Evolutionary conservation across 1,284 basidiomycete species (phyloP).

Genomic region (Volvariella surrecta): DNA sequence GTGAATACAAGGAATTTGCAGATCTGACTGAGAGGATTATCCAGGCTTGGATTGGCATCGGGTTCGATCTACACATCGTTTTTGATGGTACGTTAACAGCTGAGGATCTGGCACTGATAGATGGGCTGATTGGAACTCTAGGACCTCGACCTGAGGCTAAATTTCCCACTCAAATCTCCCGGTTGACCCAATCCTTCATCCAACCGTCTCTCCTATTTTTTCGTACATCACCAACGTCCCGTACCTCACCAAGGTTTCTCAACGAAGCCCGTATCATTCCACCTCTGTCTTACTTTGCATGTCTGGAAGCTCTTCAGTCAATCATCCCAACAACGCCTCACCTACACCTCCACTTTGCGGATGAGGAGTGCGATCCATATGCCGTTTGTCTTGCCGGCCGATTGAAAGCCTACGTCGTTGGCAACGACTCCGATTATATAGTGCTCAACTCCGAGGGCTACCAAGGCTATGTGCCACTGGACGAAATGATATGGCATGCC

Average conservation of each 20-base stretch:
- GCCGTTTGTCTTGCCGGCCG: constrained; percentile 77
- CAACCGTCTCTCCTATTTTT: constrained; percentile 74
- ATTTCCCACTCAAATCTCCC: constrained; percentile 58
- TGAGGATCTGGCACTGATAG: constrained; percentile 18
- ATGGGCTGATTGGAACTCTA: constrained; percentile 22
- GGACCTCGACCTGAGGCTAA: constrained; percentile 70
- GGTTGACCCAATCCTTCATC: constrained; percentile 50
- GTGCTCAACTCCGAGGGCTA: constrained; percentile 69
- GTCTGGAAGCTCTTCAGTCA: constrained; percentile 48
- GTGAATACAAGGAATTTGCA: constrained; percentile 65
- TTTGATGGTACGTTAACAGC: constrained; percentile 71
- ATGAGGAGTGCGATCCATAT: constrained; percentile 83
- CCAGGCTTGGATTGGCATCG: constrained; percentile 64
- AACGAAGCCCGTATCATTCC: constrained; percentile 71
- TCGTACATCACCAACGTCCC: constrained; percentile 66
- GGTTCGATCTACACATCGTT: constrained; percentile 75
- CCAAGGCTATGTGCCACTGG: constrained; percentile 72
- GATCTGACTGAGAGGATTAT: constrained; percentile 45
- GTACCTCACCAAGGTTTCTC: constrained; percentile 64
- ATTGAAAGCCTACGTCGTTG: constrained; percentile 67
- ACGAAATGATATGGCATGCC: constrained; percentile 69
- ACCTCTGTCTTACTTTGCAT: constrained; percentile 56
- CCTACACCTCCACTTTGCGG: constrained; percentile 62
- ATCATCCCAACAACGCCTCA: constrained; percentile 27
- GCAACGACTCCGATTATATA: constrained; percentile 78